Conservation (phyloP, 345 rosid genomes). For the Citrus maxima region DNA sequence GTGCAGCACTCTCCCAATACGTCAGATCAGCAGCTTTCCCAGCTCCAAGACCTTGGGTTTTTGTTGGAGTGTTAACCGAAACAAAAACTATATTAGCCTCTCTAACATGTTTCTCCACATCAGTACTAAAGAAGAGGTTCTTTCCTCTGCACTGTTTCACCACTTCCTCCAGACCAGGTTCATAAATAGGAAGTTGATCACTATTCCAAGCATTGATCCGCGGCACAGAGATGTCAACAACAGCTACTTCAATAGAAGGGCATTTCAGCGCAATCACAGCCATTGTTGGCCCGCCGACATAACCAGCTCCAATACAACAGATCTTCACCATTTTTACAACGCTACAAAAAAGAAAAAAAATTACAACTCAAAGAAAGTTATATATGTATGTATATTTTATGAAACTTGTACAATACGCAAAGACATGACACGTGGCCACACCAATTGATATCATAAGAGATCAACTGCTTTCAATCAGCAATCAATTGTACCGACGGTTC, state of each 20-base stretch:
- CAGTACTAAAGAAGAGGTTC: slow-evolving; percentile 62
- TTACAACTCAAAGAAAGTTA: background rate
- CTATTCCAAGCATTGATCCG: slow-evolving; percentile 73
- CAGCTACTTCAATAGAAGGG: slow-evolving; percentile 53
- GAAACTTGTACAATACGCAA: background rate
- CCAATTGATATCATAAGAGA: background rate
- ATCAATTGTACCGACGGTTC: background rate
- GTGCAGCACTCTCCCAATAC: slow-evolving; percentile 83
- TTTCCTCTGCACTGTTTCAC: slow-evolving; percentile 62
- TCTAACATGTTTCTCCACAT: slow-evolving; percentile 60
- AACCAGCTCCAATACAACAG: slow-evolving; percentile 76
- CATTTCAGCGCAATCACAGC: slow-evolving; percentile 72
- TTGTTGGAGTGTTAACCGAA: slow-evolving; percentile 74
- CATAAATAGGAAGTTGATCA: slow-evolving; percentile 63
- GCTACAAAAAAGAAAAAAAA: background rate
- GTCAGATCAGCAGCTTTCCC: slow-evolving; percentile 82
- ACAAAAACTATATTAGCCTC: slow-evolving; percentile 72
- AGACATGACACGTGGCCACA: background rate
- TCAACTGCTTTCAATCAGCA: slow-evolving; percentile 2
- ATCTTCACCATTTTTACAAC: slow-evolving; percentile 60
- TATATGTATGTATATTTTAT: too few species aligned
- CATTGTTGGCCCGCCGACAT: slow-evolving; percentile 80
- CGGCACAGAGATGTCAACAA: slow-evolving; percentile 57
- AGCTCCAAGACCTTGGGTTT: slow-evolving; percentile 73
- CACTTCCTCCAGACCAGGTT: slow-evolving; percentile 64